Conservation (phyloP, 306 rosid species). For the Citrullus amarus region DNA sequence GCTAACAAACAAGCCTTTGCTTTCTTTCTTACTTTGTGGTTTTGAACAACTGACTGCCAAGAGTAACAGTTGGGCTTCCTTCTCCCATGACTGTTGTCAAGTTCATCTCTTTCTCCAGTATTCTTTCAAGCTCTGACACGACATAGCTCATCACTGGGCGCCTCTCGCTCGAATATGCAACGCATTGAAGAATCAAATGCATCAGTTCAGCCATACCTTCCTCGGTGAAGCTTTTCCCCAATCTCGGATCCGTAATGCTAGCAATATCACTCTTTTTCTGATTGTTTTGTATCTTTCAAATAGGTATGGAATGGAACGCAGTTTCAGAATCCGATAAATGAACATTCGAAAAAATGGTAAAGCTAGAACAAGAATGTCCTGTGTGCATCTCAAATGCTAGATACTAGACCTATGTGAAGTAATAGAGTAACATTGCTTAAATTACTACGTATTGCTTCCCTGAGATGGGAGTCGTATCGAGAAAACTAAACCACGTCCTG, state of each 20-base stretch:
- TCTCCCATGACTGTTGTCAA: conserved; percentile 84
- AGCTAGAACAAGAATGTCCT: background rate
- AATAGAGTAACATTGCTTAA: background rate
- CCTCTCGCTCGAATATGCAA: conserved; percentile 57
- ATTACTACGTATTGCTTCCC: background rate
- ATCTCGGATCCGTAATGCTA: conserved; percentile 40
- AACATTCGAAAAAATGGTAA: background rate
- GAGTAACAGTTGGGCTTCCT: conserved; percentile 61
- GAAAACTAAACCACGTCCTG: background rate
- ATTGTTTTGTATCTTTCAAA: conserved; percentile 37
- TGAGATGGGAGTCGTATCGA: background rate
- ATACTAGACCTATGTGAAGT: background rate
- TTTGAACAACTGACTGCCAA: conserved; percentile 66
- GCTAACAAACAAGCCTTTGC: conserved; percentile 1
- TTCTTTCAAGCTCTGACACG: conserved; percentile 60
- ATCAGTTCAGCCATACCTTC: conserved; percentile 65
- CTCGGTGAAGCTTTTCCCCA: conserved; percentile 59
- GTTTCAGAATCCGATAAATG: background rate
- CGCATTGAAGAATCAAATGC: conserved; percentile 37
- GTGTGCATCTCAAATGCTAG: background rate
- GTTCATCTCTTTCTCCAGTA: conserved; percentile 63
- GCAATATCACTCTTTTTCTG: conserved; percentile 21
- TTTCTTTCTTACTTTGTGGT: conserved; percentile 23
- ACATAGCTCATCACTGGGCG: conserved; percentile 66
- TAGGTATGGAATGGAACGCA: background rate